These are phyloP conservation scores for Solanum infundibuliforme DNA, from an alignment of 257 asterid genomes.

Conservation along the genomic window DNA sequence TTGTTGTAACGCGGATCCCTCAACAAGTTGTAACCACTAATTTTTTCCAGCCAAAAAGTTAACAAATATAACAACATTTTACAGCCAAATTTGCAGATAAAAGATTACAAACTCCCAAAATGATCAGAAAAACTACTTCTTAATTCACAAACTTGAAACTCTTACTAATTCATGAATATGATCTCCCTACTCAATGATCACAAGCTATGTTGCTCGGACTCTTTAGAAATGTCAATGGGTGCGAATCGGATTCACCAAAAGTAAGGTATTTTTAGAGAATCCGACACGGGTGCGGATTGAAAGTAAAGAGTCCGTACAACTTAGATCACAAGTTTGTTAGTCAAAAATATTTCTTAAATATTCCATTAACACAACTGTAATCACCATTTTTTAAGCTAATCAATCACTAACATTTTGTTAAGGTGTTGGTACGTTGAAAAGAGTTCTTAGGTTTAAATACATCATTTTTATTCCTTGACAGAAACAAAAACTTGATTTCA, in stretches of 20 bases:
- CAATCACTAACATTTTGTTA: not conserved
- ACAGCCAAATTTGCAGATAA: not conserved
- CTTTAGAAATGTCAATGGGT: not conserved
- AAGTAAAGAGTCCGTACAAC: not conserved
- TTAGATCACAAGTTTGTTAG: not conserved
- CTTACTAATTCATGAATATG: not conserved
- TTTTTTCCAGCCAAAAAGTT: not conserved
- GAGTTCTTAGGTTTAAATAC: not conserved
- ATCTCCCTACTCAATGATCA: not conserved
- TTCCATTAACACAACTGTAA: not conserved
- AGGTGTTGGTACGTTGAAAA: not conserved
- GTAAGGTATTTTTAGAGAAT: too few species aligned
- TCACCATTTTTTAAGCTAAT: not conserved
- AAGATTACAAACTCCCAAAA: not conserved
- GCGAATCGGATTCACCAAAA: not conserved
- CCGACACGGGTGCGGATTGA: rapidly evolving
- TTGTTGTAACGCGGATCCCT: constrained; percentile 85
- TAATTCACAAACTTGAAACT: not conserved
- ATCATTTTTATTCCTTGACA: too few species aligned
- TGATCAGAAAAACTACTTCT: not conserved
- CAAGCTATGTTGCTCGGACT: not conserved
- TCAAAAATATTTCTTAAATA: not conserved
- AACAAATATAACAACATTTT: not conserved
- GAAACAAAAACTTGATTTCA: not conserved
- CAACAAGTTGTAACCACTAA: constrained; percentile 60